phyloP scores from a whole-genome alignment of 148 eudicot species.

The Silene conica region DNA sequence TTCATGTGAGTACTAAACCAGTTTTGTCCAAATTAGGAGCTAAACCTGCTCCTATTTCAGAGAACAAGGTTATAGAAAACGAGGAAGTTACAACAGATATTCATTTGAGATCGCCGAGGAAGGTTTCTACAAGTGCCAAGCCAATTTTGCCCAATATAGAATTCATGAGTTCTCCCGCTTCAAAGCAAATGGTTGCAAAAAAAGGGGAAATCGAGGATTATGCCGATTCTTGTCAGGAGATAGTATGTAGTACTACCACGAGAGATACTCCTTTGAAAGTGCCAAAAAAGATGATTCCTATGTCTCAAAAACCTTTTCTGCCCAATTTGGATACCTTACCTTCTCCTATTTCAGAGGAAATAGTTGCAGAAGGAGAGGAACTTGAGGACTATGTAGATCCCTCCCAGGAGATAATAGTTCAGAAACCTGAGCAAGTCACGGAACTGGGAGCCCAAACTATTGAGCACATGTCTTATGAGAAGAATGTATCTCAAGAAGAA shows the following conservation, averaged over 20 bases:
- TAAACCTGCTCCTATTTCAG: conserved; percentile 4
- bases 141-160: too few relatives aligned
- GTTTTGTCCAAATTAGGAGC: conserved; percentile 12
- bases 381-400: not conserved
- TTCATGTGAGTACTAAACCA: conserved; percentile 12
- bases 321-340: not conserved
- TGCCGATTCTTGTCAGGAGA: conserved; percentile 1
- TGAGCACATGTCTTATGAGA: conserved; percentile 18
- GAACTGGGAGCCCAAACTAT: conserved; percentile 3
- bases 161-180: not conserved
- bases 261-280: conserved; percentile 7
- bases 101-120: not conserved
- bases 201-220: not conserved
- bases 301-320: conserved; percentile 2
- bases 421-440: conserved; percentile 4
- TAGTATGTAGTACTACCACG: not conserved
- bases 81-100: conserved; percentile 4
- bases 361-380: conserved; percentile 6
- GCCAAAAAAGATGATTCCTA: conserved; percentile 11
- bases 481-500: not conserved
- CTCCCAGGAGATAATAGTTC: conserved; percentile 13
- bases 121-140: not conserved
- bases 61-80: not conserved
- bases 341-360: not conserved
- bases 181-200: not conserved